Evolutionary conservation across 768 basidiomycete species (phyloP).

Genomic region (Leccinum broughii): DNA sequence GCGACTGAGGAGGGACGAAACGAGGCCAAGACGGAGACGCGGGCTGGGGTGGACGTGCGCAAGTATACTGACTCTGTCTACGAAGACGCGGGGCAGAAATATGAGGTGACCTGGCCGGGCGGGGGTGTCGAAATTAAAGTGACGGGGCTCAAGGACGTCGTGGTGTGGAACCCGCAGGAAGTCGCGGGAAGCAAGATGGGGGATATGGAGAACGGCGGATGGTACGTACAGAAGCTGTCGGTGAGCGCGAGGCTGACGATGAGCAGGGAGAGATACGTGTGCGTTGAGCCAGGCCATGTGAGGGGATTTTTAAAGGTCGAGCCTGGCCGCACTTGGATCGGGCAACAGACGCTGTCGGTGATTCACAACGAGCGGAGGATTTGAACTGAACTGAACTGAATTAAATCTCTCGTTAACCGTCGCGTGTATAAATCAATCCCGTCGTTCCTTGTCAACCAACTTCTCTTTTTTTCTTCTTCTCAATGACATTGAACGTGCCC

Average conservation of each 20-base stretch:
- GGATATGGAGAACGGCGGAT: conserved; percentile 91
- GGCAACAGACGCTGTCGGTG: conserved; percentile 67
- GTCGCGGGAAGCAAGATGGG: conserved; percentile 68
- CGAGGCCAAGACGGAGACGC: conserved; percentile 54
- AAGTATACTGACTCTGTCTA: conserved; percentile 76
- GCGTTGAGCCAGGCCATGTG: conserved; percentile 90
- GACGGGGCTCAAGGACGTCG: conserved; percentile 70
- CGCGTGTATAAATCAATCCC: not conserved
- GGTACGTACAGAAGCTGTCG: conserved; percentile 46
- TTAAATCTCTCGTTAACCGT: not conserved
- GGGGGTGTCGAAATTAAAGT: conserved; percentile 56
- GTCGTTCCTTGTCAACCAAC: not conserved
- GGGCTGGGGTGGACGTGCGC: conserved; percentile 66
- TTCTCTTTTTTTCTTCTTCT: not conserved
- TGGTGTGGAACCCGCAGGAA: conserved; percentile 92
- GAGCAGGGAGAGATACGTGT: conserved; percentile 77
- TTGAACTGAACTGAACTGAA: not conserved
- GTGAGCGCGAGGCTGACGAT: conserved; percentile 7
- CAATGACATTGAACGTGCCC: not conserved
- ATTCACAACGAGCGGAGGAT: conserved; percentile 31
- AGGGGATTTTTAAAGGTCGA: conserved; percentile 65
- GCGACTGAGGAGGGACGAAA: conserved; percentile 47
- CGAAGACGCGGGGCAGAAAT: conserved; percentile 56
- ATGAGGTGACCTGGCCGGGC: conserved; percentile 59
- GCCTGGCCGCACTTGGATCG: conserved; percentile 72